phyloP scores from a whole-genome alignment of 2,329 filamentous ascomycete species.

The Colletotrichum sp. region DNA sequence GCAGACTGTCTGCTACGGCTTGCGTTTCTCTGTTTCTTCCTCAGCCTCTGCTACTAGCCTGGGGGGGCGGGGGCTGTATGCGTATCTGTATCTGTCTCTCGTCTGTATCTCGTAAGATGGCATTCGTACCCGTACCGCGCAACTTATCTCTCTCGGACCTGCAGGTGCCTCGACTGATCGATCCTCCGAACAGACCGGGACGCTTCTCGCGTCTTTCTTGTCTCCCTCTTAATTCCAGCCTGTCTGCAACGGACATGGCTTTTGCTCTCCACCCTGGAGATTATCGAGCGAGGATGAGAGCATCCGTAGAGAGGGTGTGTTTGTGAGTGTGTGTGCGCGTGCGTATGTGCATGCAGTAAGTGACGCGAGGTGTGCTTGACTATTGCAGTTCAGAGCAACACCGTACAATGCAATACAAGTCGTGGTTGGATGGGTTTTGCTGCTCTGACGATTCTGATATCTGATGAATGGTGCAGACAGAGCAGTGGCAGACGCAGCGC shows the following conservation, averaged over 20 bases:
- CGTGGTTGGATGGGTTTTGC: background rate
- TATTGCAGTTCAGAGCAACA: background rate
- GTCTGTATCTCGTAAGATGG: background rate
- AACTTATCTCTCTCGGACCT: constrained; percentile 15
- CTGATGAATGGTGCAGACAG: constrained; percentile 13
- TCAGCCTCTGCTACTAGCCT: background rate
- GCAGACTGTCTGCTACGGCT: background rate
- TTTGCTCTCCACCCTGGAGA: background rate
- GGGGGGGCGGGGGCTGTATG: background rate
- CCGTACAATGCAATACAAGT: constrained; percentile 1
- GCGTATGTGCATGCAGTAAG: background rate
- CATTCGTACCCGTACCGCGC: constrained; percentile 1
- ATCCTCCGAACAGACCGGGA: background rate
- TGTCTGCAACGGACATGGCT: background rate
- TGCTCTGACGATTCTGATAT: constrained; percentile 18
- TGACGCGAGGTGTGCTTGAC: constrained; percentile 10
- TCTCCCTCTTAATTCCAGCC: background rate
- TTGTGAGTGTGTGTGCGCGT: background rate
- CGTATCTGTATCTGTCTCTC: background rate
- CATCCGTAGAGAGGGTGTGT: background rate
- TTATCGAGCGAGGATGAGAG: background rate
- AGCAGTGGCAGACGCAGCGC: constrained; percentile 8
- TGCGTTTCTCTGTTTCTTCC: background rate
- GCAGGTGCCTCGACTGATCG: constrained; percentile 12
- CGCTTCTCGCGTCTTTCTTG: background rate